A percentile compares a stretch with the other conserved stretches of the same genome.
phyloP scores from a whole-genome alignment of 768 basidiomycete genomes.

The Lepiota subincarnata region DNA sequence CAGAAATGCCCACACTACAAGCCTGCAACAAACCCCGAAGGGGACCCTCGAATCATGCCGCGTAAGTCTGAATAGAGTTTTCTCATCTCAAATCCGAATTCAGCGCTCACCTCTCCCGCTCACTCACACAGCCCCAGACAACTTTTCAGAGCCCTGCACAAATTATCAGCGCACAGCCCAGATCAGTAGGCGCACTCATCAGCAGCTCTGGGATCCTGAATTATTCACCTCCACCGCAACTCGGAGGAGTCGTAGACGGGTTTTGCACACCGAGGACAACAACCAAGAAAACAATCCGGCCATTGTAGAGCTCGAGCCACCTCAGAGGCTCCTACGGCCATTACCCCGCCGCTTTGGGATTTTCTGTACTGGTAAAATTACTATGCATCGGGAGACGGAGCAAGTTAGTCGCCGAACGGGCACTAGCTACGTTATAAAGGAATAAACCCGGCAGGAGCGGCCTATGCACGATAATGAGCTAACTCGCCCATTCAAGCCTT shows the following conservation, averaged over 20 bases:
- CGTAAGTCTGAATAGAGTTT: conserved; percentile 2
- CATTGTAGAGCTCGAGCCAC: conserved; percentile 8
- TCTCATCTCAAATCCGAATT: neutral
- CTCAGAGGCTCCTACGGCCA: conserved; percentile 23
- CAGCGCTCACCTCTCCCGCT: neutral
- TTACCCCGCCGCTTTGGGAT: conserved; percentile 33
- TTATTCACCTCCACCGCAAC: conserved; percentile 13
- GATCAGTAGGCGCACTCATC: neutral
- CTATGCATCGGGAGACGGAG: conserved; percentile 22
- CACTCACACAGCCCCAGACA: conserved; percentile 7
- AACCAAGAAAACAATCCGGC: conserved; percentile 29
- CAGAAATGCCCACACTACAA: conserved; percentile 1
- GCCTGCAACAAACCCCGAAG: neutral
- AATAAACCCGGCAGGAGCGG: neutral
- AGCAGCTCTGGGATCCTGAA: conserved; percentile 17
- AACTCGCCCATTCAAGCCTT: neutral
- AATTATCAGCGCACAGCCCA: neutral
- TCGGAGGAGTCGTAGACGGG: conserved; percentile 14
- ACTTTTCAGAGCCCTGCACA: neutral
- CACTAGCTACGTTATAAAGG: conserved; percentile 3
- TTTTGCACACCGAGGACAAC: conserved; percentile 19
- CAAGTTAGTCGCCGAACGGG: conserved; percentile 6
- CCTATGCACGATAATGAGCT: neutral
- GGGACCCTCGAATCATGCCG: conserved; percentile 2
- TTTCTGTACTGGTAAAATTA: conserved; percentile 35